A percentile compares a stretch with the other conserved stretches of the same genome.
Conservation (phyloP, 225 moss, liverwort and hornwort species). For the Pseudoscleropodium purum region DNA sequence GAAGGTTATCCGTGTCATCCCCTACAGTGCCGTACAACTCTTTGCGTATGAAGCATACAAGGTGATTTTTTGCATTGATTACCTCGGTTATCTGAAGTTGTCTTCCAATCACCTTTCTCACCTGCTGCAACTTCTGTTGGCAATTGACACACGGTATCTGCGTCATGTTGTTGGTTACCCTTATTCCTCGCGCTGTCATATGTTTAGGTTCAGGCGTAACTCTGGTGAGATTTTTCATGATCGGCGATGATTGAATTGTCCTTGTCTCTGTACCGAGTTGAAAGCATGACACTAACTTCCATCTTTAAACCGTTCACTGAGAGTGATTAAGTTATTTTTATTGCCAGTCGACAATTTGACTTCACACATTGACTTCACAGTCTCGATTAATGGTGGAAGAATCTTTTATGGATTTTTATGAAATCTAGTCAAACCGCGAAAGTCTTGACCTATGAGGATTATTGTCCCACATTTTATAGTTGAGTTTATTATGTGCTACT, state of each 20-base stretch:
- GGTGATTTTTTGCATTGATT: slow-evolving; percentile 18
- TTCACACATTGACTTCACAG: not conserved
- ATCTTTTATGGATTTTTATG: not conserved
- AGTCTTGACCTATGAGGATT: not conserved
- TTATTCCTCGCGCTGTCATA: not conserved
- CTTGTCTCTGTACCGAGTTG: not conserved
- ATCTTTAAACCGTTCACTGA: not conserved
- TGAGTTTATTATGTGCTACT: not conserved
- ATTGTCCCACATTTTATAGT: not conserved
- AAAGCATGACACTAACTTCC: not conserved
- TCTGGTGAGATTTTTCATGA: not conserved
- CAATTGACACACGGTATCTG: not conserved
- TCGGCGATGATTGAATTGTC: not conserved
- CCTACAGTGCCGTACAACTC: slow-evolving; percentile 93
- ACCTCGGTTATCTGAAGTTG: not conserved
- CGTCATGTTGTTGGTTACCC: not conserved
- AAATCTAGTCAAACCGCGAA: not conserved
- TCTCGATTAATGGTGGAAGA: not conserved
- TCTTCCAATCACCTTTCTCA: not conserved
- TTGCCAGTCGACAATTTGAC: not conserved
- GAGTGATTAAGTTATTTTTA: not conserved
- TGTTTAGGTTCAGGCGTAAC: not conserved
- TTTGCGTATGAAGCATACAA: slow-evolving; percentile 85
- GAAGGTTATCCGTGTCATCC: slow-evolving; percentile 76
- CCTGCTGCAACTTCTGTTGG: not conserved